A percentile compares a stretch with the other conserved stretches of the same genome.
phyloP scores from a whole-genome alignment of 345 rosid species.

The Brassica juncea region DNA sequence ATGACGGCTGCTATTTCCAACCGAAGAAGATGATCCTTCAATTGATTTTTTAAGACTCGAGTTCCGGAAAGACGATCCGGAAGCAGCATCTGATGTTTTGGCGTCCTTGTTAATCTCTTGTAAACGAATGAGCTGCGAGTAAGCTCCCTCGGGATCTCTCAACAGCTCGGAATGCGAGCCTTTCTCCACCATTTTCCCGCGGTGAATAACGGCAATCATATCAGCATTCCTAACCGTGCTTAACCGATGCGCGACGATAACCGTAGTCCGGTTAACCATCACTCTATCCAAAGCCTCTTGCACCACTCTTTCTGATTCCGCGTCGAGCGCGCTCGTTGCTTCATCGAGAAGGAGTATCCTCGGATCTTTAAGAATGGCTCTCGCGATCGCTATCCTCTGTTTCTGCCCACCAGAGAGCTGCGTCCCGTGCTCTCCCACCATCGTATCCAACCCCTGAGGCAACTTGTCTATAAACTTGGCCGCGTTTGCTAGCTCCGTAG shows the following conservation, averaged over 20 bases:
- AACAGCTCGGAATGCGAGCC: conserved; percentile 68
- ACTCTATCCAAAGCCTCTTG: conserved; percentile 84
- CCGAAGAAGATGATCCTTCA: conserved; percentile 25
- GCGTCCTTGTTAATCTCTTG: conserved; percentile 51
- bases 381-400: conserved; percentile 87
- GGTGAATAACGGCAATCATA: conserved; percentile 73
- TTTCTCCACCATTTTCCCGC: conserved; percentile 79
- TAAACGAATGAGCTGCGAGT: conserved; percentile 68
- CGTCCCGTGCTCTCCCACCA: conserved; percentile 94
- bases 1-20: conserved; percentile 38
- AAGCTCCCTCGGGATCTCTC: conserved; percentile 72
- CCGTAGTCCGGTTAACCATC: conserved; percentile 75
- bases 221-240: conserved; percentile 77
- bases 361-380: conserved; percentile 84
- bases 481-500: conserved; percentile 78
- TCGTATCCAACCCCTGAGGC: conserved; percentile 83
- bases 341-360: conserved; percentile 77
- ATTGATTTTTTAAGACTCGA: conserved; percentile 30
- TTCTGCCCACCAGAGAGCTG: conserved; percentile 97
- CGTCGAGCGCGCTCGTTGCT: conserved; percentile 90
- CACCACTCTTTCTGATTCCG: conserved; percentile 83
- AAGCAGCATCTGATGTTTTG: background rate
- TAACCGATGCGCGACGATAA: conserved; percentile 81
- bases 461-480: conserved; percentile 72
- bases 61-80: conserved; percentile 43